Evolutionary conservation across 495 filamentous ascomycete genomes (phyloP).

Genomic region (Tuber calosporum): DNA sequence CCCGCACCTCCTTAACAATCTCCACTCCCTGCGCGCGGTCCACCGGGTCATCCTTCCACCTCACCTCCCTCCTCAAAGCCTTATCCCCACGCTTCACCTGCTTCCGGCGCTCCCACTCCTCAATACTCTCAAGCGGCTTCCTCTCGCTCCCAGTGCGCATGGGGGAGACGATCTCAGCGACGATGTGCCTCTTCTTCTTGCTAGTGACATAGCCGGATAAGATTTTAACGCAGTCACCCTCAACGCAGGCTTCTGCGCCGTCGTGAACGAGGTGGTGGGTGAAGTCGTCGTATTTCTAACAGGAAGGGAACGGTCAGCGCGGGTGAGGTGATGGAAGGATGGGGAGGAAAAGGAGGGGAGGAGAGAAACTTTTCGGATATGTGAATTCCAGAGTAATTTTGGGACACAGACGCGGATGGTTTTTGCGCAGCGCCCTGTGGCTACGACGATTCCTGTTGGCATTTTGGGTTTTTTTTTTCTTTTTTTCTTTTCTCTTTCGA

Average conservation of each 20-base stretch:
- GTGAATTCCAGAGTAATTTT: constrained; percentile 16
- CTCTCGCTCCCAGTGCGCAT: constrained; percentile 22
- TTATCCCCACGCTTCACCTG: constrained; percentile 15
- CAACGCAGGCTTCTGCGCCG: constrained; percentile 28
- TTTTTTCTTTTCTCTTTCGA: not conserved
- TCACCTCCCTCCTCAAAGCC: constrained; percentile 8
- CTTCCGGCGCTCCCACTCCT: constrained; percentile 18
- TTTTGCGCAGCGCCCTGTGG: constrained; percentile 23
- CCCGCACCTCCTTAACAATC: not conserved
- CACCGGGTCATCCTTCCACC: too few relatives aligned
- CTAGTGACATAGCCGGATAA: constrained; percentile 22
- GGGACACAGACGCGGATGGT: constrained; percentile 31
- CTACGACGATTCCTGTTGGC: constrained; percentile 27
- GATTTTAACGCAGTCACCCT: constrained; percentile 26
- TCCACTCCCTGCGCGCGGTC: too few relatives aligned
- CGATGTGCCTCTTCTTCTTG: constrained; percentile 28
- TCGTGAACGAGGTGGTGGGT: constrained; percentile 29
- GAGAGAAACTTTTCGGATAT: constrained; percentile 22
- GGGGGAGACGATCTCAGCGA: constrained; percentile 29
- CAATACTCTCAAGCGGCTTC: constrained; percentile 17
- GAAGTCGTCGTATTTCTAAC: constrained; percentile 10
- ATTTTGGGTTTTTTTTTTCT: constrained; percentile 5
- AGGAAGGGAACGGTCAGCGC: not conserved
- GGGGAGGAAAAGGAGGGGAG: not conserved
- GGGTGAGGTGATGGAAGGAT: too few relatives aligned